A percentile compares a stretch with the other conserved stretches of the same genome.
Evolutionary conservation across 768 basidiomycete species (phyloP).

Genomic region (Coprinellus micaceus): DNA sequence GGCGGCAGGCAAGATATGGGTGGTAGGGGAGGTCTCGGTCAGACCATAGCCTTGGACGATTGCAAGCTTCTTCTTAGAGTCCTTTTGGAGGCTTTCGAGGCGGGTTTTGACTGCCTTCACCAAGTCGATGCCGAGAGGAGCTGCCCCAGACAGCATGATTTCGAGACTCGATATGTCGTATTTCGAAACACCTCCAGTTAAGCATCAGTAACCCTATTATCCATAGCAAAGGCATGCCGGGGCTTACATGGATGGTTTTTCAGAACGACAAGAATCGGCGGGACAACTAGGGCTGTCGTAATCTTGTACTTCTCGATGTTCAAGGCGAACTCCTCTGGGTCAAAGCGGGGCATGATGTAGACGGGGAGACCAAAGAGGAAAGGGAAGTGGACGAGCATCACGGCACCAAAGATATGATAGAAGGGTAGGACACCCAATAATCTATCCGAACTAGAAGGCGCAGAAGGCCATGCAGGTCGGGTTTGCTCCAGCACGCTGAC

Average conservation of each 20-base stretch:
- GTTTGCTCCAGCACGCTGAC: slow-evolving; percentile 55
- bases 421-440: slow-evolving; percentile 65
- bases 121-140: slow-evolving; percentile 69
- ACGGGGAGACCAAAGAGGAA: slow-evolving; percentile 47
- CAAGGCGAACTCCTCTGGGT: slow-evolving; percentile 62
- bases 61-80: slow-evolving; percentile 35
- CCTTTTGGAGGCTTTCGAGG: slow-evolving; percentile 32
- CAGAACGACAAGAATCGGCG: slow-evolving; percentile 77
- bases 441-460: slow-evolving; percentile 40
- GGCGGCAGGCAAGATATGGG: slow-evolving; percentile 48
- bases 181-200: slow-evolving; percentile 58
- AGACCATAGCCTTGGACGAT: slow-evolving; percentile 70
- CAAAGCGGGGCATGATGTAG: slow-evolving; percentile 65
- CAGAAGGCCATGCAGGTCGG: slow-evolving; percentile 36
- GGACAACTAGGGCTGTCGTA: slow-evolving; percentile 60
- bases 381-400: slow-evolving; percentile 59
- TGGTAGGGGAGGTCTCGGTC: slow-evolving; percentile 78
- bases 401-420: slow-evolving; percentile 47
- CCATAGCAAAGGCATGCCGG: too few relatives aligned
- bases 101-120: slow-evolving; percentile 43
- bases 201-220: too few relatives aligned
- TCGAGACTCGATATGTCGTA: slow-evolving; percentile 62
- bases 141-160: slow-evolving; percentile 69
- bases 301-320: slow-evolving; percentile 64
- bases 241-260: slow-evolving; percentile 64